phyloP scores from a whole-genome alignment of 2,329 filamentous ascomycete genomes.

The Rhinocladiella similis region DNA sequence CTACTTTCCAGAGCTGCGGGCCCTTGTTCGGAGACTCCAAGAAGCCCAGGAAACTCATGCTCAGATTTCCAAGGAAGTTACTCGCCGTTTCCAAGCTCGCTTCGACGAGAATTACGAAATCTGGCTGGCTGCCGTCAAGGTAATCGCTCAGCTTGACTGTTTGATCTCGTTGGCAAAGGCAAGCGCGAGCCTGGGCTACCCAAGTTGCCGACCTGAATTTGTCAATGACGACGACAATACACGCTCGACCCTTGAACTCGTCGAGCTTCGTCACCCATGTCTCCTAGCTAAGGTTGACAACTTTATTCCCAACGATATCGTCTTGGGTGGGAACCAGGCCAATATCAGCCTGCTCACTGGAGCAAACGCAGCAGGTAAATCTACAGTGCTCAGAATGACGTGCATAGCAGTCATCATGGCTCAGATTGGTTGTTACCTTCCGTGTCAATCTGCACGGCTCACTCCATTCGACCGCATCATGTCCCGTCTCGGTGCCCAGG shows the following conservation, averaged over 20 bases:
- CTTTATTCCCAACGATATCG: constrained; percentile 95
- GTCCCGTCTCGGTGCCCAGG: constrained; percentile 94
- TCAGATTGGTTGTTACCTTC: constrained; percentile 91
- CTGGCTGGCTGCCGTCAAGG: constrained; percentile 87
- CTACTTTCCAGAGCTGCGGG: constrained; percentile 82
- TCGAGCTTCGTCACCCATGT: constrained; percentile 90
- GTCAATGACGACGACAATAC: constrained; percentile 64
- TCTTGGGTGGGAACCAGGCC: constrained; percentile 74
- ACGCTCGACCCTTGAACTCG: constrained; percentile 84
- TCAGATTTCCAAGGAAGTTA: constrained; percentile 85
- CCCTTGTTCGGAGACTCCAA: constrained; percentile 81
- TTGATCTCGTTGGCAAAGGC: constrained; percentile 90
- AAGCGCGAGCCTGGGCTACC: constrained; percentile 78
- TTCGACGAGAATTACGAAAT: constrained; percentile 84
- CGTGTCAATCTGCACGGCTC: constrained; percentile 75
- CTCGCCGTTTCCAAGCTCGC: constrained; percentile 76
- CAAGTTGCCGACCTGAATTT: constrained; percentile 86
- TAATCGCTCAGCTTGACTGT: constrained; percentile 91
- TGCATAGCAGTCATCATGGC: constrained; percentile 97
- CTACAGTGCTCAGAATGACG: constrained; percentile 93
- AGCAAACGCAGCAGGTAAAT: constrained; percentile 96
- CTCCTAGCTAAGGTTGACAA: constrained; percentile 86
- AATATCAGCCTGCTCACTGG: constrained; percentile 93
- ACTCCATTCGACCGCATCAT: constrained; percentile 97
- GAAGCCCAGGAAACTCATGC: constrained; percentile 92